Base-by-base conservation (phyloP, 1,139 yeast genomes). In the Candida glucosophila region DNA sequence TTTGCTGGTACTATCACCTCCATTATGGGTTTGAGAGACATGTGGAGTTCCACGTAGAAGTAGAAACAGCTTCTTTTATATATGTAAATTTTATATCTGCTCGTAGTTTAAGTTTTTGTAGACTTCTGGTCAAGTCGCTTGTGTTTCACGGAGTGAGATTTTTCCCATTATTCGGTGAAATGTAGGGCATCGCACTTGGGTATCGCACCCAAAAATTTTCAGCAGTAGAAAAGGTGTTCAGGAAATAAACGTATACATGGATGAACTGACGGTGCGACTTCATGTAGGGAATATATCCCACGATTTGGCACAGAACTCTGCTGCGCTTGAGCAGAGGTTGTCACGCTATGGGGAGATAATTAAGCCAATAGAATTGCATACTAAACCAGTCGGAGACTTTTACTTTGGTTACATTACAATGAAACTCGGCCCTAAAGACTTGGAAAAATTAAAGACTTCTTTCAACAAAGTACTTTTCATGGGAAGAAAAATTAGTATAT, bases 1-100 rank as follows among this genome's bases (percentile, higher is more conserved):
- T 59, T 78, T 36, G 88, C 92, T 24, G 97, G 97, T 51, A 67
- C 80, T 17, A 59, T 82, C 34, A 85, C 96, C 17, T 79, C 95
- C 22, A 34, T 77, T 30, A 61, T 86, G 55, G 95, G 95, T 20
- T 63, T 83, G 34, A 70, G 67, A 46, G 86, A 82, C 41, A 57
- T 80, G 37, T 88, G 90, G 90, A 55, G 40, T 15, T 41, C 60
- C 21, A 23, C 25, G 11, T 23, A 16, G 18, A 23, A 7, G 7
- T 12, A 11, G n/a, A 6, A 8, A 12, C 11, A 6, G n/a, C 13
- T 17, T 11, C 6, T 17, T 20, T n/a, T n/a, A n/a, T 10, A 19
- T 12, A 19, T 10, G 8, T 19, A 19, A 9, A 19, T 19, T 19
- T 16, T 8, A n/a, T n/a, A 8, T 16, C 13, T 20, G 14, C 22